Evolutionary conservation across 495 filamentous ascomycete genomes (phyloP).

Genomic region (Penicillium waksmanii): DNA sequence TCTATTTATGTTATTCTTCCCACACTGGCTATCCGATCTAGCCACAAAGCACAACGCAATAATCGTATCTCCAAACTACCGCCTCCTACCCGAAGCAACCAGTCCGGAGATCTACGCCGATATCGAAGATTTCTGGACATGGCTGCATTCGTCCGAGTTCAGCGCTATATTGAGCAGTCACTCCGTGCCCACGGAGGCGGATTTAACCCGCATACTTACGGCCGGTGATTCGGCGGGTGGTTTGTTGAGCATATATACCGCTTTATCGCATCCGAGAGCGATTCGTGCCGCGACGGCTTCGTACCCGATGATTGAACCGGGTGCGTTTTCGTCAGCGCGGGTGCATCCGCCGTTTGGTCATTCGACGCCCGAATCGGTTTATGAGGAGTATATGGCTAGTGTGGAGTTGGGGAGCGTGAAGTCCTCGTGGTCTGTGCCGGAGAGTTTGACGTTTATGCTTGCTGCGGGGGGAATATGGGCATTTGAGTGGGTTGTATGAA

Average conservation of each 20-base stretch:
- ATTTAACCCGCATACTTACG: slow-evolving; percentile 32
- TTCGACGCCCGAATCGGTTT: slow-evolving; percentile 15
- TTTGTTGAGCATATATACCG: slow-evolving; percentile 32
- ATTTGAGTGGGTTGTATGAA: slow-evolving; percentile 19
- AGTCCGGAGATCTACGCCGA: slow-evolving; percentile 53
- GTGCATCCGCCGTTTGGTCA: slow-evolving; percentile 9
- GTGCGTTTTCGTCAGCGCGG: slow-evolving; percentile 7
- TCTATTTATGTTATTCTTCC: slow-evolving; percentile 34
- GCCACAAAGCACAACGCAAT: slow-evolving; percentile 39
- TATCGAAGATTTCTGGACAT: slow-evolving; percentile 54
- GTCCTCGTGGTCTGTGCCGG: slow-evolving; percentile 11
- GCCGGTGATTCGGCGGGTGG: slow-evolving; percentile 43
- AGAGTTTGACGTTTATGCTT: slow-evolving; percentile 23
- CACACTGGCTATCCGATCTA: slow-evolving; percentile 38
- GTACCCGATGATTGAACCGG: slow-evolving; percentile 28
- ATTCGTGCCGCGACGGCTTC: slow-evolving; percentile 26
- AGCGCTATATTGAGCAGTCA: slow-evolving; percentile 20
- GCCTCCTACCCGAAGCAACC: slow-evolving; percentile 53
- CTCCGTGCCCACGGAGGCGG: slow-evolving; percentile 24
- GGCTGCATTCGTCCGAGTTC: slow-evolving; percentile 38
- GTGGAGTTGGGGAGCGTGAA: slow-evolving; percentile 16
- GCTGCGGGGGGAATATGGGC: slow-evolving; percentile 23
- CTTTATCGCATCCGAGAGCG: slow-evolving; percentile 28
- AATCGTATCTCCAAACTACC: slow-evolving; percentile 53
- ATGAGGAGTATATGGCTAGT: slow-evolving; percentile 14